Base-by-base conservation (phyloP, 176 grass and related monocot genomes). In the Oryza meridionalis region DNA sequence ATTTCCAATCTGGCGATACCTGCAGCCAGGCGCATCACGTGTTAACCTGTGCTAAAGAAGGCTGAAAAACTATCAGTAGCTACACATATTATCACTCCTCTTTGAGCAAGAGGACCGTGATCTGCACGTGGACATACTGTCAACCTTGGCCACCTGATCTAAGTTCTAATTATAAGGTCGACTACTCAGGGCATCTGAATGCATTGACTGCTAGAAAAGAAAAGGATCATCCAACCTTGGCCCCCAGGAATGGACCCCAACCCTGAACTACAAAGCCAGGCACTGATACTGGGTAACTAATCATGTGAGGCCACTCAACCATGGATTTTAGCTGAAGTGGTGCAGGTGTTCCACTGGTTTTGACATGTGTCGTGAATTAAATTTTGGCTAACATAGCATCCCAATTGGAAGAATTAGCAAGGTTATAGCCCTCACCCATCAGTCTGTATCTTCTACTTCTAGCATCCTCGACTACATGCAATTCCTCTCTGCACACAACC, bases 1-100 rank as follows among this genome's bases (percentile, higher is more conserved):
- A 85, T 98, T 98, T 82, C 96, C 93, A 85, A 98, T 91, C 62
- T 93, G 93, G 9, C 91, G 90, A 86, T 95, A 98, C 77, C 96
- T 98, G 89, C 78, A 83, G 21, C 59, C 47, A 86, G 79, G 78
- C 49, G 37, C 32, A 86, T 55, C 29, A 77, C 71, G 75, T 68
- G 59, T 78, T 66, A 92, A 67, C 22, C 38, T 72, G 73, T 67
- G 76, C 32, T 72, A 31, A 35, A 70, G 4, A 70, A 55, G 4
- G 53, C 59, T 72, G 1, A 22, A 37, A 16, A 51, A 37, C 29
- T 50, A 37, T 37, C 27, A 49, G 0, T 46, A 62, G 25, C 49
- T 62, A 32, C 22, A 70, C 50, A 84, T 84, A 19, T 58, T 21
- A 14, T 80, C 24, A 8, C 29, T 29, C 53, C 6, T 65, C 7